Evolutionary conservation across 148 eudicot species (phyloP).

Genomic region (Cornus suecica): DNA sequence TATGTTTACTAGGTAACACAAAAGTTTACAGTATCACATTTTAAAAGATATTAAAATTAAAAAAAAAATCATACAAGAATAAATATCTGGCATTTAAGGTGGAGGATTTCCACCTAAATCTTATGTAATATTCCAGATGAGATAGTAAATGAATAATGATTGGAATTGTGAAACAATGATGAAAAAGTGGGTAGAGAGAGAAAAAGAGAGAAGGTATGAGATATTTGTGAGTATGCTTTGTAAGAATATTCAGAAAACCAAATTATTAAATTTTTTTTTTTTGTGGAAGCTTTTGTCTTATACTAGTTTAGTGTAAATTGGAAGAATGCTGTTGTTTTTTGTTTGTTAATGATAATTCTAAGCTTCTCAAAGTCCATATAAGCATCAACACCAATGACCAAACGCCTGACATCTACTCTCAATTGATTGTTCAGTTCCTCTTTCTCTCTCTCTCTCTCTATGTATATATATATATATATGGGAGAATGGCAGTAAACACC

Average conservation of each 20-base stretch:
- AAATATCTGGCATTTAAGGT: not conserved
- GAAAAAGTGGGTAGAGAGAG: slow-evolving; percentile 19
- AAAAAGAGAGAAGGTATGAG: slow-evolving; percentile 2
- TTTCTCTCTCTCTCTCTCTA: too few relatives aligned
- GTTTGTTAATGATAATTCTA: not conserved
- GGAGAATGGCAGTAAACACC: too few relatives aligned
- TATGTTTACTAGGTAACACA: too few relatives aligned
- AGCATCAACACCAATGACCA: too few relatives aligned
- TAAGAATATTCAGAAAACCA: too few relatives aligned
- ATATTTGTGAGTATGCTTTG: slow-evolving; percentile 20
- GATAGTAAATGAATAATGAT: slow-evolving; percentile 28
- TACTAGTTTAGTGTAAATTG: not conserved
- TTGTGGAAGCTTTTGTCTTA: slow-evolving; percentile 1
- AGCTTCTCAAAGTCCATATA: not conserved
- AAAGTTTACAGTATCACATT: too few relatives aligned
- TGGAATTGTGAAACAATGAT: slow-evolving; percentile 35
- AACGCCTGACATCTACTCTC: too few relatives aligned
- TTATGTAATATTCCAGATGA: slow-evolving; percentile 3
- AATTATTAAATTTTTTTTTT: not conserved
- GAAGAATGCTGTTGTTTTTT: not conserved
- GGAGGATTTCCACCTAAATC: slow-evolving; percentile 4
- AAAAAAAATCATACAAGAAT: not conserved
- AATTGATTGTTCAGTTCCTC: too few relatives aligned
- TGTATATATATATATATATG: too few relatives aligned
- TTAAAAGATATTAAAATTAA: too few relatives aligned